Base-by-base conservation (phyloP, 352 stramenopile species). In the Globisporangium barbulae region DNA sequence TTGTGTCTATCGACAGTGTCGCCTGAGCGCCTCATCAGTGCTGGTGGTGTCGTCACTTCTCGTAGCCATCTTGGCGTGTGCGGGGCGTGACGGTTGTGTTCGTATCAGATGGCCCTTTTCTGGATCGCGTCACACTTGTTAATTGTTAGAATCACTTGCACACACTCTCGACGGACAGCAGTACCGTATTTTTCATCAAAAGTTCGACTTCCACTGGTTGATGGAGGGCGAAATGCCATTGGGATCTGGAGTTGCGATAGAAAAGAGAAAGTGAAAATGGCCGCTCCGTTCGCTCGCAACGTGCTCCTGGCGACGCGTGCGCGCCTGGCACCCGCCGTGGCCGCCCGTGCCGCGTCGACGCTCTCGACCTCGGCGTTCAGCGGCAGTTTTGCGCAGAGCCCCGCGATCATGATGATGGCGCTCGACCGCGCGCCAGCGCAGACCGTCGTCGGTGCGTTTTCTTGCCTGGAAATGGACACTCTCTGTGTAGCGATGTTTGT, bases 361-460 rank as follows among this genome's bases (percentile, higher is more conserved):
- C 19, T 64, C 41, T 58, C 54, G 10, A 53, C 22, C 25, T 48
- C 42, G 37, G 17, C 30, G 39, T 17, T 42, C 41, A 2, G 35
- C 63, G 21, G 13, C 21, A 42, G 17, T 12, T 39, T 49, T 10
- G 21, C 48, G 19, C 54, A 58, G 63, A 61, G 61, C 55, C 63
- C 63, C 1, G 63, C 63, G 41, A 59, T 68, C 39, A 33, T 68
- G 25, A 59, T 63, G 47, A 55, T 64, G 63, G 63, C 49, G 53
- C 44, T 67, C 21, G 35, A 67, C 54, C 54, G 47, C 47, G 31
- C 61, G 45, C 58, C 58, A 37, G 50, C 61, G 53, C 53, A 41
- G 25, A 44, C 41, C 19, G 56, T 68, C 41, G 25, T 61, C 22
- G 60, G 60, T 66, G 33, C 31, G 60, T 59, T 37, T 54, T 53